Base-by-base conservation (phyloP, 1,284 basidiomycete species). In the Volvariella volvacea region DNA sequence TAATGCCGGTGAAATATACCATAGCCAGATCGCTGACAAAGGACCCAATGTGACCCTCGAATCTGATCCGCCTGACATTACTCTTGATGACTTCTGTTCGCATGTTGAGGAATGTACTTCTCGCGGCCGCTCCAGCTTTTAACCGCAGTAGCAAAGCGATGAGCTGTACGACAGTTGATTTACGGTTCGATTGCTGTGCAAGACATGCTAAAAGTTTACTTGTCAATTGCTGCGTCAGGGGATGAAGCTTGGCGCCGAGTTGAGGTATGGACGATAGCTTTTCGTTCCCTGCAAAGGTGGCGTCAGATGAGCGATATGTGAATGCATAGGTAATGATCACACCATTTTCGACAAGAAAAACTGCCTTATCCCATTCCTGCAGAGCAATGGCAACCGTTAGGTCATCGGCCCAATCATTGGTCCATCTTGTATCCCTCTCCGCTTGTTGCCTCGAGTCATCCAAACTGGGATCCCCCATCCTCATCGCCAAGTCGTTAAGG, bases 321-420 rank as follows among this genome's bases (percentile, higher is more conserved):
- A 34, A 10, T 4, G 15, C n/a, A 40, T 32, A 33, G 12, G 28
- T 22, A 15, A 22, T 21, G 6, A 3, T 44, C 54, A 52, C 54
- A 83, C 92, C 91, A 64, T 89, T 80, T 56, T 95, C 90, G 7
- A 97, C 82, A 2, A 96, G 70, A 9, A 69, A 68, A 9, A 90
- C 87, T 0, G 93, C 92, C 54, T 86, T 80, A 22, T 88, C 83
- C 88, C 92, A 98, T 53, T 92, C 82, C 41, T 90, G 76, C 41
- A 93, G 70, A 1, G 94, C 90, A 50, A 98, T 94, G 2, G 90
- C 80, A 12, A 99, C 93, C 0, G 90, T 89, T 7, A 98, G 66
- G 39, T 95, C 84, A 60, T 99, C 96, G 2, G 86, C 81, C 67
- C 92, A 93, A 50, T 96, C 92, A 44, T 86, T 83, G 16, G 92